Evolutionary conservation across 108 stramenopile genomes (phyloP), one percentile per base, ranked within the genome.

Genomic region (Phaeodactylum tricornutum): DNA sequence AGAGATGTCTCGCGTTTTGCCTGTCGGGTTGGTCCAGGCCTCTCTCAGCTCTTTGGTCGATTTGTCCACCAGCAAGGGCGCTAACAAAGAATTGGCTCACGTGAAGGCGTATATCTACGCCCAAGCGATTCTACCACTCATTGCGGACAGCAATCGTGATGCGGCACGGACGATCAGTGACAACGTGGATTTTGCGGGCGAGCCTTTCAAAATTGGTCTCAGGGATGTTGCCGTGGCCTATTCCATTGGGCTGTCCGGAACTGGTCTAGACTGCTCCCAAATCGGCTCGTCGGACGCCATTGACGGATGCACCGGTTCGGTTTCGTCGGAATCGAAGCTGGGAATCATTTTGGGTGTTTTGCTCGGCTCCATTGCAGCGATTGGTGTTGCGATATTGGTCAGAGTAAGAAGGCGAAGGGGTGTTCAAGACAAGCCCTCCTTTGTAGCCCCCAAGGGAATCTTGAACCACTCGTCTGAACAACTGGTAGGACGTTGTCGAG

Each of bases 21-120:
- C 69, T 19, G 62, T 80, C 33, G 81, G 81, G 5, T 33, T 84
- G 15, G 81, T 89, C 40, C 83, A 89, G 66, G 77, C 72, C 19
- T 59, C 74, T 20, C 59, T 89, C 22, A 50, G 54, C 22, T 19
- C 64, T 29, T 29, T 60, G 26, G 52, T 39, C 15, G n/a, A 19
- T 11, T 45, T 72, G 23, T 50, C 55, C 44, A 42, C 21, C 19
- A 55, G 32, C 0, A 46, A 27, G 35, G 47, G 28, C 11, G 35
- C 16, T 5, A 11, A 32, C 29, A 39, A 60, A 17, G 22, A 57
- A 22, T 6, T n/a, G 22, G 12, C 32, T 19, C 54, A 22, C 34
- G 48, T 15, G 14, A 28, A 46, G 38, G 51, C 36, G 28, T 78
- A 76, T 47, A 71, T 78, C 0, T 65, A 75, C 31, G 63, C 81